Conservation (phyloP, 768 basidiomycete species). For the Lanmaoa rubissima region DNA sequence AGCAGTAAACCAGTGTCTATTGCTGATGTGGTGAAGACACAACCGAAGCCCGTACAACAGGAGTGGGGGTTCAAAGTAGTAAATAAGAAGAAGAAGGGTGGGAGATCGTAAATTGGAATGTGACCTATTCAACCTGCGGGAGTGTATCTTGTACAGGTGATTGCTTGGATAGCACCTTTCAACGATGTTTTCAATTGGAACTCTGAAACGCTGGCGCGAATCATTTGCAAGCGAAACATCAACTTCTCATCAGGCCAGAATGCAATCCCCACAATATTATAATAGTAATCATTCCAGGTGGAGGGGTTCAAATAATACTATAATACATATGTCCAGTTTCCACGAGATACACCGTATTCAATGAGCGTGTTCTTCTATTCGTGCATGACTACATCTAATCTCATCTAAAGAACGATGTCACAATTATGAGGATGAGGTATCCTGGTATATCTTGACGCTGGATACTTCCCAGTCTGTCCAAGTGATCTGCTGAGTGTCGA, state of each 20-base stretch:
- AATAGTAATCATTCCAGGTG: background rate
- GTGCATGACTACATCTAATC: conserved; percentile 6
- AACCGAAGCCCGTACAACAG: conserved; percentile 70
- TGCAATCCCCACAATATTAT: background rate
- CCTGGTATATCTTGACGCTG: conserved; percentile 72
- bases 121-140: background rate
- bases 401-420: background rate
- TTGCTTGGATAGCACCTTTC: conserved; percentile 25
- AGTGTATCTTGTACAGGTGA: conserved; percentile 16
- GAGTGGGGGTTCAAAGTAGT: conserved; percentile 94
- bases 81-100: conserved; percentile 92
- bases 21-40: conserved; percentile 87
- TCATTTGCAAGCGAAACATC: background rate
- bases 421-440: conserved; percentile 25
- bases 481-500: conserved; percentile 1
- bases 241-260: background rate
- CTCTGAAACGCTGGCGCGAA: background rate
- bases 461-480: conserved; percentile 76
- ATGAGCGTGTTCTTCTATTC: conserved; percentile 10
- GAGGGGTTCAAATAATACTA: conserved; percentile 13
- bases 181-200: background rate
- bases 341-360: conserved; percentile 20
- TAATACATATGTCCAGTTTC: conserved; percentile 16
- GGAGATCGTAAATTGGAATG: conserved; percentile 42
- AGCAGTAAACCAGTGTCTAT: conserved; percentile 63